These are phyloP conservation scores for Lachancea cidri DNA, from an alignment of 805 yeast genomes.

Conservation along the genomic window DNA sequence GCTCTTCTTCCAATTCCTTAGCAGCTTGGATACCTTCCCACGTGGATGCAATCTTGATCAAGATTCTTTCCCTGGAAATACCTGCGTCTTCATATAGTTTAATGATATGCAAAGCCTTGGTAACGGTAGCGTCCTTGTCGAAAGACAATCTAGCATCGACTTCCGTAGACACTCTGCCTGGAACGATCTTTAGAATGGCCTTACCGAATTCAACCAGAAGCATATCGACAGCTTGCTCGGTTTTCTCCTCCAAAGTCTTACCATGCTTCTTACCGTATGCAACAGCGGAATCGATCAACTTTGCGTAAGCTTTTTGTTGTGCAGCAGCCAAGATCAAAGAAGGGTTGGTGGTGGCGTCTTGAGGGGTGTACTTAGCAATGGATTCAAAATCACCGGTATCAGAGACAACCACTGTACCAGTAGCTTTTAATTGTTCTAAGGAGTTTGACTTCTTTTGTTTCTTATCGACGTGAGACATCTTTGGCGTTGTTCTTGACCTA, in stretches of 20 bases:
- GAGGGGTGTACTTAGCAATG: constrained; percentile 96
- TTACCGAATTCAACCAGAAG: constrained; percentile 94
- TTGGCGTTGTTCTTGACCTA: not conserved
- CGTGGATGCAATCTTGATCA: constrained; percentile 95
- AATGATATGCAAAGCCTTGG: constrained; percentile 90
- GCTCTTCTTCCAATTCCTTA: constrained; percentile 81
- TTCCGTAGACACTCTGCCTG: constrained; percentile 99
- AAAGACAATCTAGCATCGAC: constrained; percentile 98
- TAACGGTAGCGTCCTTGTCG: constrained; percentile 88
- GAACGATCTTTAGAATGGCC: constrained; percentile 88
- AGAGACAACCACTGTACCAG: constrained; percentile 95
- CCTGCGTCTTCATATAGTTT: constrained; percentile 81
- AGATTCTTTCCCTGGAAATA: constrained; percentile 80
- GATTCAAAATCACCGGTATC: constrained; percentile 99
- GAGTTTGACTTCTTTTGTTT: constrained; percentile 51
- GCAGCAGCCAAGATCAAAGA: constrained; percentile 95
- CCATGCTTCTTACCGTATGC: constrained; percentile 71
- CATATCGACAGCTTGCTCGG: constrained; percentile 81
- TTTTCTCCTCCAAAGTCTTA: constrained; percentile 50
- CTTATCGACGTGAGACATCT: constrained; percentile 23
- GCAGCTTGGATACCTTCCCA: constrained; percentile 99
- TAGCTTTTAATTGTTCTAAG: constrained; percentile 85
- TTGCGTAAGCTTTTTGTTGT: constrained; percentile 82
- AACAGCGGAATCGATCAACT: constrained; percentile 86
- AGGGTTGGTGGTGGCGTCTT: constrained; percentile 99